These are phyloP conservation scores for Puccinia novopanici DNA, from an alignment of 1,284 basidiomycete species.

Conservation along the genomic window DNA sequence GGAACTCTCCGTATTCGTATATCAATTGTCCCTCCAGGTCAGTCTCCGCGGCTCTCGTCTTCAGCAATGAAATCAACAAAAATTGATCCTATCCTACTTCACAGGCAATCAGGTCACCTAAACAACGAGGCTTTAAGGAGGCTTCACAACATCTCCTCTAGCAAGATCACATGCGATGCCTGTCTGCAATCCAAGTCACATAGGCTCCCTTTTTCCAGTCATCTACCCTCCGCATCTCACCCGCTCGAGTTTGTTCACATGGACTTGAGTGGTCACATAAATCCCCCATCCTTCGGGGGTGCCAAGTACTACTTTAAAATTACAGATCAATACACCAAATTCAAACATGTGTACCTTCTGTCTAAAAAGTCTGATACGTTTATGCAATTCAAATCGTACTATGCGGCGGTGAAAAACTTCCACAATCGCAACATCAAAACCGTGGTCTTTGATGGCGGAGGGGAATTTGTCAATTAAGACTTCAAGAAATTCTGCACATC, in stretches of 20 bases:
- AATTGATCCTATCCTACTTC: not conserved
- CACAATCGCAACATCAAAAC: not conserved
- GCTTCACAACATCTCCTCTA: not conserved
- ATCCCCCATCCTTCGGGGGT: not conserved
- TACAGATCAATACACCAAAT: constrained; percentile 5
- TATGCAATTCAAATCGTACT: not conserved
- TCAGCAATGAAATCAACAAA: not conserved
- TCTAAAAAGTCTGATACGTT: constrained; percentile 19
- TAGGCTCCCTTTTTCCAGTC: not conserved
- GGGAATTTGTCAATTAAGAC: too few relatives aligned
- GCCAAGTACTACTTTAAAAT: constrained; percentile 17
- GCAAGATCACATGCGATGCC: not conserved
- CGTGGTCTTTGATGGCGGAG: constrained; percentile 3
- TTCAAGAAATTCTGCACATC: too few relatives aligned
- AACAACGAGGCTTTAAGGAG: not conserved
- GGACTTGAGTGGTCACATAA: constrained; percentile 7
- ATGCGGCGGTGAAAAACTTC: not conserved
- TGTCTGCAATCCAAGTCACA: constrained; percentile 7
- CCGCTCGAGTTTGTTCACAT: constrained; percentile 1
- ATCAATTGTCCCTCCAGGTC: not conserved
- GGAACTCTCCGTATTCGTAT: not conserved
- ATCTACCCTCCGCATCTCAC: not conserved
- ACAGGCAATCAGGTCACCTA: not conserved
- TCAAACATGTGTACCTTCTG: not conserved
- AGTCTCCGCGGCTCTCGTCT: not conserved